phyloP scores from a whole-genome alignment of 495 filamentous ascomycete species.

The Tetracladium setigerum region DNA sequence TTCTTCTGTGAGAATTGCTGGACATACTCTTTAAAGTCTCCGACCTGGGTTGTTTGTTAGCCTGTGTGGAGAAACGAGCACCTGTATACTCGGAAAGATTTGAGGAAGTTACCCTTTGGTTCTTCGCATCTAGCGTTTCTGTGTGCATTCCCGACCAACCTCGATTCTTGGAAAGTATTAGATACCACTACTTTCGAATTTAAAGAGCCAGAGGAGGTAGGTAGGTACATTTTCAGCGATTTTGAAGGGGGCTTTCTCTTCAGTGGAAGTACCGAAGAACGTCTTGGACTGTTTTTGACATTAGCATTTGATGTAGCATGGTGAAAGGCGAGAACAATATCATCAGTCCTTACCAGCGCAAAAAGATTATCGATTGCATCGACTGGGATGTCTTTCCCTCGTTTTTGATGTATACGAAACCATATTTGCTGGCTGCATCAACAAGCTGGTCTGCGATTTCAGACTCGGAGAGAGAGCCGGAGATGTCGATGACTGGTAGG shows the following conservation, averaged over 20 bases:
- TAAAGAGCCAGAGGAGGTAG: neutral
- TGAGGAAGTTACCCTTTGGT: constrained; percentile 56
- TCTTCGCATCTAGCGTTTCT: constrained; percentile 79
- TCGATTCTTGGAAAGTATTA: constrained; percentile 48
- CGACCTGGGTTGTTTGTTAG: constrained; percentile 42
- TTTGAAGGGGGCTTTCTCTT: constrained; percentile 65
- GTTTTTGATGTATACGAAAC: constrained; percentile 83
- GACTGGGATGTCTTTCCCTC: constrained; percentile 56
- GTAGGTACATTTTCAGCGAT: constrained; percentile 57
- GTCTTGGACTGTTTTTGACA: constrained; percentile 50
- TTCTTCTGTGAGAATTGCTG: neutral
- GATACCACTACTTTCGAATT: constrained; percentile 4
- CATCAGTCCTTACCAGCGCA: constrained; percentile 47
- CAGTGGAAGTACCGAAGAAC: constrained; percentile 65
- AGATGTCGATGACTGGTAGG: constrained; percentile 80
- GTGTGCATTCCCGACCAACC: constrained; percentile 87
- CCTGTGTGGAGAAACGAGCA: neutral
- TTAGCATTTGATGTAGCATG: constrained; percentile 1
- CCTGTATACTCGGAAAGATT: neutral
- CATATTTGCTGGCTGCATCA: constrained; percentile 69
- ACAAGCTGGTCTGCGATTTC: constrained; percentile 65
- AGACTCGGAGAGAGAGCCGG: constrained; percentile 39
- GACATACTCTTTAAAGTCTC: constrained; percentile 86
- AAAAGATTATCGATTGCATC: constrained; percentile 68
- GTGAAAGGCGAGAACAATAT: neutral